Evolutionary conservation across 768 basidiomycete species (phyloP).

Genomic region (Podaxis sp.): DNA sequence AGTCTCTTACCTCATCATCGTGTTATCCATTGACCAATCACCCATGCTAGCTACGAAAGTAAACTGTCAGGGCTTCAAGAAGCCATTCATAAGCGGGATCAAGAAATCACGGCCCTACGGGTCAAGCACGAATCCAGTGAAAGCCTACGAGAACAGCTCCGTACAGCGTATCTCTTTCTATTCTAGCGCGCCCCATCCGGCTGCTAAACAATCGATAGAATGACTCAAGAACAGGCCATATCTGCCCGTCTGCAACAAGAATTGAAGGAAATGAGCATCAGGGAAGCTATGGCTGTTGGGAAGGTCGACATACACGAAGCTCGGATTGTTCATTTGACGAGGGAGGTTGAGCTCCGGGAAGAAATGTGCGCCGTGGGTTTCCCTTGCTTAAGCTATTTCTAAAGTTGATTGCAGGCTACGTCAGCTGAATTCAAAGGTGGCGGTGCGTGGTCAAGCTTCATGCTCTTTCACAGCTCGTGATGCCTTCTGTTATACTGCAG

Average conservation of each 20-base stretch:
- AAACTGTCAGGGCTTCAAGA: slow-evolving; percentile 25
- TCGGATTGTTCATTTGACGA: slow-evolving; percentile 2
- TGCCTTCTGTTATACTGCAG: slow-evolving; percentile 36
- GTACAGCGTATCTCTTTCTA: background rate
- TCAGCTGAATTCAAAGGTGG: slow-evolving; percentile 4
- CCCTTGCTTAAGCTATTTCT: background rate
- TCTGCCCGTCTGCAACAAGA: slow-evolving; percentile 8
- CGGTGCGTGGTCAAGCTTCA: background rate
- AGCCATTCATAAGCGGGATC: slow-evolving; percentile 25
- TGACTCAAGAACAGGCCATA: slow-evolving; percentile 5
- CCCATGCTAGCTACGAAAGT: slow-evolving; percentile 19
- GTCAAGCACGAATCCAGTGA: slow-evolving; percentile 21
- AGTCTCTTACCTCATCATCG: background rate
- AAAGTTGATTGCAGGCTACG: background rate
- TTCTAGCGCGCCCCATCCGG: background rate
- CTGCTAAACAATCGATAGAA: background rate
- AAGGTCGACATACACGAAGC: slow-evolving; percentile 11
- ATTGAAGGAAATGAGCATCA: slow-evolving; percentile 8
- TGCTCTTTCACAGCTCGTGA: background rate
- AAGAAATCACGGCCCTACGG: slow-evolving; percentile 24
- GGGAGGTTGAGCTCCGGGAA: slow-evolving; percentile 2
- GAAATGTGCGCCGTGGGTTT: slow-evolving; percentile 9
- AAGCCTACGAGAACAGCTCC: slow-evolving; percentile 13
- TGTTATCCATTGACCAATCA: background rate
- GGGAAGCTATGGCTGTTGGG: background rate